Percentiles rank a stretch among this genome's conserved stretches.
These are phyloP conservation scores for Psilocybe subaeruginosa DNA, from an alignment of 768 basidiomycete species.

Conservation along the genomic window DNA sequence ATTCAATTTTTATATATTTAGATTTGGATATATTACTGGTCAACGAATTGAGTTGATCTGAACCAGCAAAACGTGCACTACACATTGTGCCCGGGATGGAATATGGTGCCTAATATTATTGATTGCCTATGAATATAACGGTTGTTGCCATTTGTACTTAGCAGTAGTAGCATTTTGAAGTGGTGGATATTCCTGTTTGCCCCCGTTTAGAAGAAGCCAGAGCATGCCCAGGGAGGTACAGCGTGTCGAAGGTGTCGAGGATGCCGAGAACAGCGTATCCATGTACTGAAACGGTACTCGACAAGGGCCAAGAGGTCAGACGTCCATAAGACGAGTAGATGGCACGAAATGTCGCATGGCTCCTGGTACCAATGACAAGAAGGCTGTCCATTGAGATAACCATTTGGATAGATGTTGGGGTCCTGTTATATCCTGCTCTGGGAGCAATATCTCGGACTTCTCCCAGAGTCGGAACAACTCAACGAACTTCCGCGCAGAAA, in stretches of 20 bases:
- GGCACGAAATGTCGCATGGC: background rate
- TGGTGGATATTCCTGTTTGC: too few relatives aligned
- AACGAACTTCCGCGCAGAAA: background rate
- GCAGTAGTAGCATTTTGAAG: too few relatives aligned
- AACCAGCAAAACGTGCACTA: too few relatives aligned
- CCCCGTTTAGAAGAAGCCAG: too few relatives aligned
- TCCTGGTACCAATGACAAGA: background rate
- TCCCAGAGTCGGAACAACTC: background rate
- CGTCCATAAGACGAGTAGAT: background rate
- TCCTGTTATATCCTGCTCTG: background rate
- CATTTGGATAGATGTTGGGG: background rate
- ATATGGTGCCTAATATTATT: too few relatives aligned
- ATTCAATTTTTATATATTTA: too few relatives aligned
- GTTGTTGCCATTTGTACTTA: too few relatives aligned
- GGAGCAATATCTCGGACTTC: background rate
- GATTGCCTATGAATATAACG: too few relatives aligned
- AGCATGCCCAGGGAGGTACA: background rate
- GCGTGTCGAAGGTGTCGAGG: background rate
- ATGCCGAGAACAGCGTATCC: background rate
- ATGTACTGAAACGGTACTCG: background rate
- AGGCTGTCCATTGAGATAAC: background rate
- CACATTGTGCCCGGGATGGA: too few relatives aligned
- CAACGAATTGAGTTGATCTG: too few relatives aligned
- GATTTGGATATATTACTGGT: too few relatives aligned
- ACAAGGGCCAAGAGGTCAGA: background rate